Conservation (phyloP, 371 early-diverging fungal species). For the Lichtheimia ramosa region DNA sequence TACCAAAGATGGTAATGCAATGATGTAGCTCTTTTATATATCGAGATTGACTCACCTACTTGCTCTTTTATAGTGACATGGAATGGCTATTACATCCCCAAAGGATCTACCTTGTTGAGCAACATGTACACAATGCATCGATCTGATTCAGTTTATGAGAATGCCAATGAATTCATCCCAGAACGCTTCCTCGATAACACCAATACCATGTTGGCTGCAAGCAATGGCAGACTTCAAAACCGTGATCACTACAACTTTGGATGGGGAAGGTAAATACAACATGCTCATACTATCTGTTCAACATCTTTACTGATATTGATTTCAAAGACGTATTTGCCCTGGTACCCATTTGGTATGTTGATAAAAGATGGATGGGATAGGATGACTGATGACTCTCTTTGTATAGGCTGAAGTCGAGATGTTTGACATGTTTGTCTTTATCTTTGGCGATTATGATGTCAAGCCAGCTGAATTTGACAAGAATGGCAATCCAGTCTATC, state of each 20-base stretch:
- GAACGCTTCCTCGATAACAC: constrained; percentile 16
- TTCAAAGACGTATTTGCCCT: constrained; percentile 11
- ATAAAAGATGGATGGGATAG: background rate
- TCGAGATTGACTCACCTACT: no score
- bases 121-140: constrained; percentile 18
- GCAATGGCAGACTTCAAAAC: constrained; percentile 11
- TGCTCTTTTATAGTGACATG: background rate
- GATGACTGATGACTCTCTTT: no score
- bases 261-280: constrained; percentile 10
- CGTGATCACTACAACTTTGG: constrained; percentile 24
- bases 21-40: background rate
- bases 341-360: constrained; percentile 9
- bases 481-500: constrained; percentile 7
- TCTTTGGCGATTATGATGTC: constrained; percentile 7
- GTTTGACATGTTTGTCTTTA: constrained; percentile 4
- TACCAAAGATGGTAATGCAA: constrained; percentile 10
- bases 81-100: constrained; percentile 10
- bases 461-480: constrained; percentile 3
- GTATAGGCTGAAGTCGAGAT: constrained; percentile 12
- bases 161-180: constrained; percentile 16
- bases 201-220: constrained; percentile 12
- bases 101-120: constrained; percentile 4
- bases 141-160: constrained; percentile 8
- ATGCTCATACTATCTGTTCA: background rate
- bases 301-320: background rate